Conservation (phyloP, 805 yeast genomes). For the Hanseniaspora lachancei region DNA sequence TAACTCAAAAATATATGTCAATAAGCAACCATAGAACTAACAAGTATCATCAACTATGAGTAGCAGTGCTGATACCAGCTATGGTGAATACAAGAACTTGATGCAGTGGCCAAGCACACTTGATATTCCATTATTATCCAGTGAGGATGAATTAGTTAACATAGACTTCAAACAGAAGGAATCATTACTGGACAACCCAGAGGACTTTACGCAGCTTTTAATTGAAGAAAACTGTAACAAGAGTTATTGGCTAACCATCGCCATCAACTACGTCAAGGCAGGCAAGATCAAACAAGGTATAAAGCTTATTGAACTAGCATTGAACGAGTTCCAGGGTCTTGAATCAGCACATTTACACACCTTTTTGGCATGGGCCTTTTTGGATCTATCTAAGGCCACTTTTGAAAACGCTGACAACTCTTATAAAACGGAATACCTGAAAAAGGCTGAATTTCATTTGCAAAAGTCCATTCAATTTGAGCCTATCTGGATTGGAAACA, state of each 20-base stretch:
- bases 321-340: conserved; percentile 28
- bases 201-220: conserved; percentile 74
- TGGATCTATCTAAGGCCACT: conserved; percentile 33
- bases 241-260: conserved; percentile 75
- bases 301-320: conserved; percentile 49
- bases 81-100: conserved; percentile 18
- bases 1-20: background rate
- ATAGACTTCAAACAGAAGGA: conserved; percentile 48
- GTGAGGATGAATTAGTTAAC: conserved; percentile 66
- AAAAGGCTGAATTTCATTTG: conserved; percentile 33
- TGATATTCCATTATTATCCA: conserved; percentile 59
- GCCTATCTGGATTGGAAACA: conserved; percentile 35
- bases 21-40: background rate
- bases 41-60: background rate
- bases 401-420: conserved; percentile 15
- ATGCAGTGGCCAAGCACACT: conserved; percentile 26
- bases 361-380: conserved; percentile 61
- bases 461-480: conserved; percentile 39
- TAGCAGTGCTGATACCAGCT: background rate
- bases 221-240: conserved; percentile 66
- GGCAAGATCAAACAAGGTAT: conserved; percentile 48
- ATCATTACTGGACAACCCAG: conserved; percentile 51
- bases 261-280: conserved; percentile 61
- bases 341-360: conserved; percentile 43
- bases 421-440: conserved; percentile 24